These are phyloP conservation scores for Hypoxylon lenormandii DNA, from an alignment of 495 filamentous ascomycete species.

Conservation along the genomic window DNA sequence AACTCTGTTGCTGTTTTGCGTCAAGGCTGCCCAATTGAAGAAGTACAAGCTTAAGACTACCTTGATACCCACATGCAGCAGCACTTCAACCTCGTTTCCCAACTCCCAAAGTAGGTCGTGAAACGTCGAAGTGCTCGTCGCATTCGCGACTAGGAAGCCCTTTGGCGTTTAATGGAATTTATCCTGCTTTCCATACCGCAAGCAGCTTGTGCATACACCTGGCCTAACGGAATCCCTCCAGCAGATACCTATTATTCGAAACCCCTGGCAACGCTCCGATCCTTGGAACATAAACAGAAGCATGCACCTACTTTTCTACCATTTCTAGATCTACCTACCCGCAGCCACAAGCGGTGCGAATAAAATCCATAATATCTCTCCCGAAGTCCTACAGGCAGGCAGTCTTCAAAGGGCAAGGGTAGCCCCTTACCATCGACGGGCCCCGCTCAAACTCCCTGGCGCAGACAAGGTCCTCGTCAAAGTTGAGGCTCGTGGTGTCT, in stretches of 20 bases:
- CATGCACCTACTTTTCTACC: not conserved
- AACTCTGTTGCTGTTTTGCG: too few species aligned
- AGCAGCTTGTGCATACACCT: not conserved
- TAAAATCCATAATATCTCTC: constrained; percentile 35
- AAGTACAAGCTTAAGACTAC: too few species aligned
- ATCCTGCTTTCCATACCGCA: too few species aligned
- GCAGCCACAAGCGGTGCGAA: not conserved
- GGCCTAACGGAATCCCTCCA: too few species aligned
- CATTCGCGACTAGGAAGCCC: not conserved
- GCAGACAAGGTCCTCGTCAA: constrained; percentile 60
- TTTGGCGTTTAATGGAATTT: too few species aligned
- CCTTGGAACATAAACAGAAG: too few species aligned
- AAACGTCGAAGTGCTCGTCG: not conserved
- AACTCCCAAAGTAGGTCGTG: too few species aligned
- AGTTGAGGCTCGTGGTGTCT: constrained; percentile 63
- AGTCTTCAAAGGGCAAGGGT: constrained; percentile 54
- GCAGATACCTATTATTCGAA: too few species aligned
- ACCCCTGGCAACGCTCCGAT: too few species aligned
- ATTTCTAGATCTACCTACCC: not conserved
- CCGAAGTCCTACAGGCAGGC: constrained; percentile 62
- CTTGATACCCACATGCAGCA: too few species aligned
- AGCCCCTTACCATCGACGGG: constrained; percentile 55
- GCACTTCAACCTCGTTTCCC: too few species aligned
- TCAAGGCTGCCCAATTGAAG: too few species aligned
- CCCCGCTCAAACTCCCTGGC: constrained; percentile 52